phyloP scores from a whole-genome alignment of 108 stramenopile species.

The Aurantiochytrium sp. region DNA sequence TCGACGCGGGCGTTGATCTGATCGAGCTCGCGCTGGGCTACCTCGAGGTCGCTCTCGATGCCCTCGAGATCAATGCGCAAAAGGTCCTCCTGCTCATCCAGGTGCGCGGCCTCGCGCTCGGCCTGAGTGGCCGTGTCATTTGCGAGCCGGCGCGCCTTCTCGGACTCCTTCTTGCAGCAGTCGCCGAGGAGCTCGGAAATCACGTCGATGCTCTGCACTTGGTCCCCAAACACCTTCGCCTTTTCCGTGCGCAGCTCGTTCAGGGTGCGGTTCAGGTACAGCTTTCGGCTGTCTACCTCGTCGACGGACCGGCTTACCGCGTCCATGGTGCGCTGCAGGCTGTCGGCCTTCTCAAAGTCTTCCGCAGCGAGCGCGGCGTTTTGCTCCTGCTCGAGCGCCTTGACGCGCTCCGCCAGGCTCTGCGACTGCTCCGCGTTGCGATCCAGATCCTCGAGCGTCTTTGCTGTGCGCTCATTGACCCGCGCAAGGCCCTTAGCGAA shows the following conservation, averaged over 20 bases:
- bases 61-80: not conserved
- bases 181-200: not conserved
- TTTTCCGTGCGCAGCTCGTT: not conserved
- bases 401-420: not conserved
- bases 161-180: conserved; percentile 29
- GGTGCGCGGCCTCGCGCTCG: not conserved
- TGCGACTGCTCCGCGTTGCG: not conserved
- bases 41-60: not conserved
- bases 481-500: not conserved
- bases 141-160: not conserved
- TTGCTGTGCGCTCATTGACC: not conserved
- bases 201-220: not conserved
- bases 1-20: conserved; percentile 24
- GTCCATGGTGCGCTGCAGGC: conserved; percentile 16
- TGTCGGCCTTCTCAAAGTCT: conserved; percentile 22
- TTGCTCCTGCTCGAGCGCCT: conserved; percentile 1
- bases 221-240: not conserved
- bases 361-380: not conserved
- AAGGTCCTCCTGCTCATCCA: not conserved
- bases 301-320: not conserved
- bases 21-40: not conserved
- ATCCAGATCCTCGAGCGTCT: not conserved
- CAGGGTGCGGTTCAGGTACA: not conserved
- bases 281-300: not conserved
- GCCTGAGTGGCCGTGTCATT: not conserved